Conservation (phyloP, 106 monocot genomes). For the Dendrobium catenatum region DNA sequence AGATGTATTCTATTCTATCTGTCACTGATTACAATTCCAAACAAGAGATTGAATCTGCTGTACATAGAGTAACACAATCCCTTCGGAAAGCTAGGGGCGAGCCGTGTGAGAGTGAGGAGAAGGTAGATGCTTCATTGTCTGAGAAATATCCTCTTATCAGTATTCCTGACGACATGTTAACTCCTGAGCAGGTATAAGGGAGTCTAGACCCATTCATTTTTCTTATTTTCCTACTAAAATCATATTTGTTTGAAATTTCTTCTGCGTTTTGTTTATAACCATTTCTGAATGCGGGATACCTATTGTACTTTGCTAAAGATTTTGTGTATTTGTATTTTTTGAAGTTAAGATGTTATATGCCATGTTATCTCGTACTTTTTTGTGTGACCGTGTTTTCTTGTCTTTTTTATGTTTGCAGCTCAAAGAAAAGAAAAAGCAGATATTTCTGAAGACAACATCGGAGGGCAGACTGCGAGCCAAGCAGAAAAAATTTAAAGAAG, state of each 20-base stretch:
- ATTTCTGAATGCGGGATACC: not conserved
- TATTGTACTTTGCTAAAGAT: not conserved
- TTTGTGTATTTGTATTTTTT: not conserved
- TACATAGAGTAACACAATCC: conserved; percentile 50
- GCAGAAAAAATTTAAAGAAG: conserved; percentile 77
- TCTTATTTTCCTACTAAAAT: not conserved
- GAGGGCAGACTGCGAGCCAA: conserved; percentile 84
- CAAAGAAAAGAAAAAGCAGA: conserved; percentile 85
- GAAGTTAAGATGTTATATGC: not conserved
- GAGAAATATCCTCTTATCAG: conserved; percentile 74
- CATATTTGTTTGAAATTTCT: not conserved
- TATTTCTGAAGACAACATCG: conserved; percentile 76
- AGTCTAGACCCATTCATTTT: not conserved
- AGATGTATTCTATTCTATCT: conserved; percentile 43
- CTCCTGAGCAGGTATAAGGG: conserved; percentile 70
- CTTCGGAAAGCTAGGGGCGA: conserved; percentile 84
- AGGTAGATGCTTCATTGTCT: conserved; percentile 37
- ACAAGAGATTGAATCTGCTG: conserved; percentile 78
- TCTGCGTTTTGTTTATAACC: not conserved
- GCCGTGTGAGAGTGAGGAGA: conserved; percentile 58
- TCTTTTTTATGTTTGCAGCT: conserved; percentile 27
- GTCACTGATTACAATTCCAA: conserved; percentile 43
- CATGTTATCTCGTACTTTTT: not conserved
- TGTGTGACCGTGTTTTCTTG: not conserved
- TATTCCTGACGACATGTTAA: conserved; percentile 67